phyloP scores from a whole-genome alignment of 2,329 filamentous ascomycete genomes.

The Aspergillus pseudonomiae region DNA sequence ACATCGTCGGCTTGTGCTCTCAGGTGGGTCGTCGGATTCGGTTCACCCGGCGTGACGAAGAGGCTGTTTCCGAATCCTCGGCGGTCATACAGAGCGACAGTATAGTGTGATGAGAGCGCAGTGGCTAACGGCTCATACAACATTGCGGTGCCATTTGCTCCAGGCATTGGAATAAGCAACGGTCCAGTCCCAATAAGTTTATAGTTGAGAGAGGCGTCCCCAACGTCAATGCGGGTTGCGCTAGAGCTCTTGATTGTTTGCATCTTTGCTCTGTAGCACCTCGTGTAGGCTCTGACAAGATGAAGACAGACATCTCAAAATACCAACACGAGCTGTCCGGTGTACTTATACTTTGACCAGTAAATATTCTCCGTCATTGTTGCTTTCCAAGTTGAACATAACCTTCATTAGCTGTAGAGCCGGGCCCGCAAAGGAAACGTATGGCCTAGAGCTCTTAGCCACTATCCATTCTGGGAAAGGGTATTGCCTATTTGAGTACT shows the following conservation, averaged over 20 bases:
- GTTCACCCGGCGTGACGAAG: neutral
- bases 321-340: neutral
- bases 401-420: neutral
- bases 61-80: constrained; percentile 17
- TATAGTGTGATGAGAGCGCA: constrained; percentile 7
- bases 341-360: neutral
- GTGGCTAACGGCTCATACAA: constrained; percentile 11
- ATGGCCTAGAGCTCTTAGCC: too few species aligned
- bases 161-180: constrained; percentile 13
- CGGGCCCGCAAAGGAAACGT: neutral
- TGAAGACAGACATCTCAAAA: too few species aligned
- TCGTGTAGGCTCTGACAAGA: neutral
- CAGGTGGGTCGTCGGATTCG: neutral
- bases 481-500: neutral
- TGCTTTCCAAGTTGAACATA: neutral
- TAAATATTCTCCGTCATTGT: neutral
- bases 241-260: neutral
- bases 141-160: constrained; percentile 11
- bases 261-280: neutral
- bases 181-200: constrained; percentile 9
- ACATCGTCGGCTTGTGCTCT: neutral
- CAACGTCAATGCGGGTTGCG: neutral
- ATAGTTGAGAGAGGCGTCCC: constrained; percentile 3
- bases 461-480: neutral
- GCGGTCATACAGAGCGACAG: constrained; percentile 16